A percentile compares a stretch with the other conserved stretches of the same genome.
These are phyloP conservation scores for Pseudogymnoascus sp. DNA, from an alignment of 2,329 filamentous ascomycete genomes.

Conservation along the genomic window DNA sequence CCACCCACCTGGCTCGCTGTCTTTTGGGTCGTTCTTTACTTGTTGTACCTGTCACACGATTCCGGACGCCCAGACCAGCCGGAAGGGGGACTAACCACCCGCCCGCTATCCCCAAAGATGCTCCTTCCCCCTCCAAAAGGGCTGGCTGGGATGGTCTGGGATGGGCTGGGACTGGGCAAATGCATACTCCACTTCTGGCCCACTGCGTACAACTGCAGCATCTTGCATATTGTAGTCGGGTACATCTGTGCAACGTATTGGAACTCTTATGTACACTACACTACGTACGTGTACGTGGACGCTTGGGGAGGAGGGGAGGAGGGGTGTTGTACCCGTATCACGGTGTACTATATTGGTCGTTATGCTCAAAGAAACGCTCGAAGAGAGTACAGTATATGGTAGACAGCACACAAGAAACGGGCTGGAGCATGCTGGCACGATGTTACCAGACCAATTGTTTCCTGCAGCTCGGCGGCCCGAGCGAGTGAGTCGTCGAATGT, in stretches of 20 bases:
- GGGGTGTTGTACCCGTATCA: background rate
- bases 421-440: background rate
- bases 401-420: constrained; percentile 1
- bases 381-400: background rate
- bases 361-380: background rate
- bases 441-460: background rate
- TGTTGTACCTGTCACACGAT: constrained; percentile 4
- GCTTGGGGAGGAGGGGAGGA: background rate
- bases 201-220: background rate
- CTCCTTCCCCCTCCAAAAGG: background rate
- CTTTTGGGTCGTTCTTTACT: background rate
- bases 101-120: constrained; percentile 4
- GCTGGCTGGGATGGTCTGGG: background rate
- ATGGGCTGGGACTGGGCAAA: background rate
- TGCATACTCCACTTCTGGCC: background rate
- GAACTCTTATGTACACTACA: background rate
- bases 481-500: background rate
- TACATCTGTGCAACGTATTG: constrained; percentile 1
- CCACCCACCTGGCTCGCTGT: constrained; percentile 1
- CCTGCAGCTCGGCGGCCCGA: background rate
- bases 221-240: background rate
- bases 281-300: background rate
- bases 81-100: constrained; percentile 3
- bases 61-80: background rate
- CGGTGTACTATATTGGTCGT: background rate